Conservation (phyloP, 202 grass and related monocot genomes). For the Eragrostis tef region DNA sequence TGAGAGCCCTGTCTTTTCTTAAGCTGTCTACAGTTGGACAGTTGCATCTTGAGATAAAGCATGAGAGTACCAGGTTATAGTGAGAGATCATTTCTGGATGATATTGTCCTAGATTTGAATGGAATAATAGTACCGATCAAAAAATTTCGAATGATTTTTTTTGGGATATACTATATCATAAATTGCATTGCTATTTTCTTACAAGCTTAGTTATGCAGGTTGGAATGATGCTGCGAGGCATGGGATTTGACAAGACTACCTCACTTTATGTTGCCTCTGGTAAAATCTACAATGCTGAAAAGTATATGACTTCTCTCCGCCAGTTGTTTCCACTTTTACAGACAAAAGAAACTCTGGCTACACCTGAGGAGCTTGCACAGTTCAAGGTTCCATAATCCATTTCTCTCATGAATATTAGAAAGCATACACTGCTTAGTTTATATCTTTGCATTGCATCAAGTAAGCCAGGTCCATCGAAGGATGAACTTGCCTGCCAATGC, state of each 20-base stretch:
- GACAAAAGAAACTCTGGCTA: constrained; percentile 78
- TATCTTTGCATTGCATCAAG: background rate
- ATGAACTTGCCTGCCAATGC: constrained; percentile 5
- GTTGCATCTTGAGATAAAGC: background rate
- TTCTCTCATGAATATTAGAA: background rate
- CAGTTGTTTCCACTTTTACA: constrained; percentile 86
- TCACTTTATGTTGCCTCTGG: constrained; percentile 86
- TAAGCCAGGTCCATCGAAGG: background rate
- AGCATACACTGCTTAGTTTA: background rate
- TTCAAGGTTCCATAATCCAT: constrained; percentile 58
- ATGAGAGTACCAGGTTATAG: background rate
- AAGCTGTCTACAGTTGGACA: background rate
- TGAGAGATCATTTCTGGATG: constrained; percentile 21
- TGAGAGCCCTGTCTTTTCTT: background rate
- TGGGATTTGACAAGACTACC: constrained; percentile 86
- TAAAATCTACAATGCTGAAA: constrained; percentile 78
- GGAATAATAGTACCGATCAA: background rate
- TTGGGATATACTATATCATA: background rate
- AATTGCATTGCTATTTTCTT: constrained; percentile 23
- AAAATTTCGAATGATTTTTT: background rate
- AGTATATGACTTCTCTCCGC: constrained; percentile 76
- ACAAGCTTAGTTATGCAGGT: constrained; percentile 60
- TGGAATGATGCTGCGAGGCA: constrained; percentile 95
- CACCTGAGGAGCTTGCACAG: constrained; percentile 73
- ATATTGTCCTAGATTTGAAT: background rate